Evolutionary conservation across 164 flowering plant species (phyloP).

Genomic region (Liriodendron chinense): DNA sequence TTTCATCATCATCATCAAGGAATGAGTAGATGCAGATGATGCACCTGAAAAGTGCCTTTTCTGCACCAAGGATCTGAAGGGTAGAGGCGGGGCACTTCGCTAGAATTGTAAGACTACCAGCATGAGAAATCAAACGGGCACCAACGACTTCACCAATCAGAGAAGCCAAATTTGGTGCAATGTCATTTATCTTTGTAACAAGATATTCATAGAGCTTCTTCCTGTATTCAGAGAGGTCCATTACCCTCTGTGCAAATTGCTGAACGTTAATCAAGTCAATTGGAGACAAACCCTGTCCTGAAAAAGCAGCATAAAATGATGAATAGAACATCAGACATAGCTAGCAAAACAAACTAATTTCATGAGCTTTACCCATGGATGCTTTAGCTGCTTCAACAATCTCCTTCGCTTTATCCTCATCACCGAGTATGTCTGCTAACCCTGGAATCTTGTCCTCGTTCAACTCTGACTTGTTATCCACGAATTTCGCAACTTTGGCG

Average conservation of each 20-base stretch:
- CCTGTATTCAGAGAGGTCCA: slow-evolving; percentile 90
- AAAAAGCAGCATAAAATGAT: slow-evolving; percentile 9
- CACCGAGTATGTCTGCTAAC: slow-evolving; percentile 79
- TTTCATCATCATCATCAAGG: neutral
- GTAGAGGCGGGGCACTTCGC: slow-evolving; percentile 99
- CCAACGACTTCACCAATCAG: slow-evolving; percentile 95
- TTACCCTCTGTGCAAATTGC: slow-evolving; percentile 86
- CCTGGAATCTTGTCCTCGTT: slow-evolving; percentile 70
- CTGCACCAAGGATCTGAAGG: slow-evolving; percentile 99
- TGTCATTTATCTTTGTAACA: slow-evolving; percentile 90
- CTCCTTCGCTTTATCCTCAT: slow-evolving; percentile 96
- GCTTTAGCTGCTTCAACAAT: slow-evolving; percentile 90
- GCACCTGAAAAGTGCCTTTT: slow-evolving; percentile 97
- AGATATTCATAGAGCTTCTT: slow-evolving; percentile 83
- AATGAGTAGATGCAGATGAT: neutral
- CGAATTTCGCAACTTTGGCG: slow-evolving; percentile 73
- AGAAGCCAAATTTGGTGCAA: slow-evolving; percentile 97
- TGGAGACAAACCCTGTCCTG: slow-evolving; percentile 92
- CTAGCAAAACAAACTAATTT: neutral
- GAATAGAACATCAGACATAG: slow-evolving; percentile 4
- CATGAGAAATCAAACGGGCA: slow-evolving; percentile 97
- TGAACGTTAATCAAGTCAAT: slow-evolving; percentile 91
- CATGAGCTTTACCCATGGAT: slow-evolving; percentile 70
- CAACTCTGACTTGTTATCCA: slow-evolving; percentile 69
- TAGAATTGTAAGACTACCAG: slow-evolving; percentile 96